Percentiles rank a stretch among this genome's conserved stretches.
phyloP scores from a whole-genome alignment of 192 early-diverging fungal genomes.

The Podila minutissima region DNA sequence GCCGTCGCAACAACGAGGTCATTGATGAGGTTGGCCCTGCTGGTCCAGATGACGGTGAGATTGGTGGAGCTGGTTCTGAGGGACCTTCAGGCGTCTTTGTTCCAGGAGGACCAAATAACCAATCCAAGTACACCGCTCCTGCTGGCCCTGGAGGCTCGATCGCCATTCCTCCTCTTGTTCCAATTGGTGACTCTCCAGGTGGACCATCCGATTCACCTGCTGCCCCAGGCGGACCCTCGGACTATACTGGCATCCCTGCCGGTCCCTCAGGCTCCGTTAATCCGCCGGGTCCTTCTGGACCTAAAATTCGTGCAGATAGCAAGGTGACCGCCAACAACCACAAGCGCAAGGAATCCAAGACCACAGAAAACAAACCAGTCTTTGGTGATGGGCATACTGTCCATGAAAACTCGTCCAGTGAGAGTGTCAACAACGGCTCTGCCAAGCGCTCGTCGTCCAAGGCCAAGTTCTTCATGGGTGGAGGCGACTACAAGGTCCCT shows the following conservation, averaged over 20 bases:
- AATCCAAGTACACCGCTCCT: constrained; percentile 11
- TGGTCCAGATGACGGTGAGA: background rate
- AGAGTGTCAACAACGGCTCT: background rate
- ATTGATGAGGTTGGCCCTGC: background rate
- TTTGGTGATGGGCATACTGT: constrained; percentile 5
- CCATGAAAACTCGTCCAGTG: constrained; percentile 2
- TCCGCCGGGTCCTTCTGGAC: background rate
- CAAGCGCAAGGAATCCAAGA: constrained; percentile 19
- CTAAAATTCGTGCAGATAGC: constrained; percentile 3
- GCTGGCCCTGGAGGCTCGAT: background rate
- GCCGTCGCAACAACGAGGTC: constrained; percentile 5
- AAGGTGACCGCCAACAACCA: constrained; percentile 7
- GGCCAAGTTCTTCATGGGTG: constrained; percentile 40
- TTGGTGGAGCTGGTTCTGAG: constrained; percentile 8
- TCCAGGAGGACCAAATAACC: background rate
- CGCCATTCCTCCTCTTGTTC: constrained; percentile 11
- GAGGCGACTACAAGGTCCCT: constrained; percentile 23
- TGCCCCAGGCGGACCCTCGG: constrained; percentile 1
- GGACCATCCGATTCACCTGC: constrained; percentile 2
- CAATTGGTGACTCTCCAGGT: background rate
- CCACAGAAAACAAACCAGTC: background rate
- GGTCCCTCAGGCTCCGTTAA: too few species aligned
- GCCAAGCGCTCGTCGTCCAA: constrained; percentile 36
- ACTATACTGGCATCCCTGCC: too few species aligned
- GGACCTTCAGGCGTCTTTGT: background rate